Percentiles rank a stretch among this genome's conserved stretches.
Evolutionary conservation across 371 early-diverging fungal genomes (phyloP).

Genomic region (Saksenaea oblongispora): DNA sequence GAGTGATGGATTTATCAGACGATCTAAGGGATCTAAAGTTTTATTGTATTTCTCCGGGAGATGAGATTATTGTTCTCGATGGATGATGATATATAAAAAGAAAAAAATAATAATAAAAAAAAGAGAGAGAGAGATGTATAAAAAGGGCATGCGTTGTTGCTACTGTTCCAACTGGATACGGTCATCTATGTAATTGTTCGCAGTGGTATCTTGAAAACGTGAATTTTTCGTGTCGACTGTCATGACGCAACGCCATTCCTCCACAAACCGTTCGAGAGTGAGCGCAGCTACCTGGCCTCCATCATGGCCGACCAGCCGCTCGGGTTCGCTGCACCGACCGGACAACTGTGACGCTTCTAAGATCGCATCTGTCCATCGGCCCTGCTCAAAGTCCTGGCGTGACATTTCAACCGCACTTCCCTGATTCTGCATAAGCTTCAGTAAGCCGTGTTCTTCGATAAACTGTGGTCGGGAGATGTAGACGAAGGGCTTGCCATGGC

Average conservation of each 20-base stretch:
- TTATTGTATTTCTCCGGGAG: constrained; percentile 27
- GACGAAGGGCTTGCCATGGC: constrained; percentile 70
- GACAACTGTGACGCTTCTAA: constrained; percentile 34
- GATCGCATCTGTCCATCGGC: constrained; percentile 58
- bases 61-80: constrained; percentile 10
- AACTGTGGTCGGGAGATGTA: constrained; percentile 81
- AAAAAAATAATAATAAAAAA: not conserved
- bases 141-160: not conserved
- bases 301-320: constrained; percentile 42
- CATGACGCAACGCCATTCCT: constrained; percentile 26
- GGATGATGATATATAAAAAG: not conserved
- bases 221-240: not conserved
- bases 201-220: not conserved
- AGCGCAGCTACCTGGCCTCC: constrained; percentile 59
- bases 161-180: not conserved
- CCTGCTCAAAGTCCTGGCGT: constrained; percentile 62
- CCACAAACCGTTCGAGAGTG: constrained; percentile 49
- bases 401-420: constrained; percentile 66
- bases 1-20: constrained; percentile 40
- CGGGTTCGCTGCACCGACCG: constrained; percentile 29
- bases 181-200: not conserved
- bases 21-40: constrained; percentile 46
- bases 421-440: constrained; percentile 66
- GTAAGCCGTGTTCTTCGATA: constrained; percentile 75
- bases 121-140: not conserved